Base-by-base conservation (phyloP, 2,329 filamentous ascomycete genomes). In the Xylariaceae sp. region DNA sequence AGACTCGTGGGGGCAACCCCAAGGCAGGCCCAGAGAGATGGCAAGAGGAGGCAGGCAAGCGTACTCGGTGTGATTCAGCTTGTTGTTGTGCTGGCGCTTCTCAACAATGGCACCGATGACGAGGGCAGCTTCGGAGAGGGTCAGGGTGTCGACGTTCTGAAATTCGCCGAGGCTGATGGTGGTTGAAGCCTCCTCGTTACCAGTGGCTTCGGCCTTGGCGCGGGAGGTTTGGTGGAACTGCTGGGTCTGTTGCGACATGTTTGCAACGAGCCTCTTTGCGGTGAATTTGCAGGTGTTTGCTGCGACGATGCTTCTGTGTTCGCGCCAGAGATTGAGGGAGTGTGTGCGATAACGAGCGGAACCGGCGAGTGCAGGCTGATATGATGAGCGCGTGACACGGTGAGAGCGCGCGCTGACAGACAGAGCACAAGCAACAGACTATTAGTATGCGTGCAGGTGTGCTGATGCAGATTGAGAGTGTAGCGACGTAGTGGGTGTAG, bases 131-230 rank as follows among this genome's bases (percentile, higher is more conserved):
- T 97, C 94, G 32, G 90, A 95, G 46, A 96, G 81, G 41, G 91
- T 96, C 54, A 99, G 78, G 6, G 91, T 92, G 66, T 94, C 90
- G 58, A 95, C 90, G 64, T 92, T 79, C 62, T 95, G 84, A 72
- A 97, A 96, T 67, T 96, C 92, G 72, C 94, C 94, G 11, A 99
- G 86, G 68, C 86, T 88, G 56, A 97, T 83, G 48, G 83, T 83
- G 7, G 82, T 76, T 44, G 86, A 84, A 19, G 92, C 91, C 74
- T 96, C 90, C 70, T 97, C 92, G 68, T 96, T 91, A 66, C 87
- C 87, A 49, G 83, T 79, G 42, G 81, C 80, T 40, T 77, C 74
- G 56, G 84, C 86, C 71, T 87, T 89, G 54, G 79, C 76, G 52
- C 87, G 85, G 48, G 85, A 84, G 27, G 81, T 83, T 32, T 71